A percentile compares a stretch with the other conserved stretches of the same genome.
Evolutionary conservation across 495 filamentous ascomycete genomes (phyloP).

Genomic region (Mytilinidion resinicola): DNA sequence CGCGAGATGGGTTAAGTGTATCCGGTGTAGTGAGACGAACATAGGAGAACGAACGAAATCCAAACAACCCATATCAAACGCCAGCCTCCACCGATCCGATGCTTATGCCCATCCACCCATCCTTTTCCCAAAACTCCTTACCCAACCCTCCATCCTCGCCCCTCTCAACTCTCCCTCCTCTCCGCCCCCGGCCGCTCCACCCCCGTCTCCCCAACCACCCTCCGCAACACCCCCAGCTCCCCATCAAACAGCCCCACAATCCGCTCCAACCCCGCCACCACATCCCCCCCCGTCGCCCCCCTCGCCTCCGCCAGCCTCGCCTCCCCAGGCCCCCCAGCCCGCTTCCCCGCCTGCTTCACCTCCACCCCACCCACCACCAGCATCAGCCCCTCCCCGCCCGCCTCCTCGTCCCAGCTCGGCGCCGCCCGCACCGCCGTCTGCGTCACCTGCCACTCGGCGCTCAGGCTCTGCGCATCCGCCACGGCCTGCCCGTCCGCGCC

Average conservation of each 20-base stretch:
- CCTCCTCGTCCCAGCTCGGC: slow-evolving; percentile 32
- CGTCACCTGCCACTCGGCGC: slow-evolving; percentile 35
- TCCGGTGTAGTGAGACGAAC: no score
- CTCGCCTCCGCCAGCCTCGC: slow-evolving; percentile 21
- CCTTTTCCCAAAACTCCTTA: slow-evolving; percentile 10
- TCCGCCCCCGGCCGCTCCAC: slow-evolving; percentile 3
- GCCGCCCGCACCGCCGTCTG: slow-evolving; percentile 24
- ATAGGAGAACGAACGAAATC: background rate
- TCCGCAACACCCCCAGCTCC: slow-evolving; percentile 24
- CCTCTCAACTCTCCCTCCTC: background rate
- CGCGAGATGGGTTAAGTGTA: no score
- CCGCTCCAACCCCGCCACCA: slow-evolving; percentile 23
- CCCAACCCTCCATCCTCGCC: slow-evolving; percentile 4
- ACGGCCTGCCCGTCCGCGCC: slow-evolving; percentile 32
- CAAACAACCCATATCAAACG: background rate
- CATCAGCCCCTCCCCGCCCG: slow-evolving; percentile 27
- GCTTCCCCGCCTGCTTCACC: slow-evolving; percentile 12
- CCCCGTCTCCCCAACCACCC: slow-evolving; percentile 20
- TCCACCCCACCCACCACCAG: slow-evolving; percentile 30
- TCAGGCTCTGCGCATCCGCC: slow-evolving; percentile 29
- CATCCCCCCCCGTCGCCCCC: slow-evolving; percentile 15
- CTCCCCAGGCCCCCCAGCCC: slow-evolving; percentile 14
- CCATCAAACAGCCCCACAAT: slow-evolving; percentile 21
- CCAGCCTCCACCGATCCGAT: background rate
- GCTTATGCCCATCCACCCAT: background rate